Base-by-base conservation (phyloP, 441 rosid genomes). In the Erysimum cheiri region DNA sequence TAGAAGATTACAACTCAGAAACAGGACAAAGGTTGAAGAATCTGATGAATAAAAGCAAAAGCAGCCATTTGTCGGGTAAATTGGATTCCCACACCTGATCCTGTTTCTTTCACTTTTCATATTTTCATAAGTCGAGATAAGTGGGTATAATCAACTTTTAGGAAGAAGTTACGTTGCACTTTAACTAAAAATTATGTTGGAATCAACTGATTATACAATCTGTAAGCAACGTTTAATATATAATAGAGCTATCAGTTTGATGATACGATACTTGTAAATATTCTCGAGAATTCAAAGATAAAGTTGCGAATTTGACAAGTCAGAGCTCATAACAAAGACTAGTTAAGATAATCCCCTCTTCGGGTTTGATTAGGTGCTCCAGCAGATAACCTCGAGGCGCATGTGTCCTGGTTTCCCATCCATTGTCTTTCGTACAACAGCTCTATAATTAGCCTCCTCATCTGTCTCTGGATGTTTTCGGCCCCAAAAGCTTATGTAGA, bases 61-160 rank as follows among this genome's bases (percentile, higher is more conserved):
- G 64, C 57, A 61, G 53, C 11, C 37, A 60, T 44, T 74, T n/a
- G 73, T 74, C 58, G 73, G 69, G 64, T 67, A 50, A 32, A 44
- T 50, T 66, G 8, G 55, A 53, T 72, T 58, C 71, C 57, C 48
- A 39, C 56, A 67, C 56, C 36, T 15, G 60, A 49, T 35, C 67
- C 6, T 22, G 64, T 47, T 55, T 55, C 46, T 48, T 60, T 70
- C 53, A 40, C 75, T 70, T 60, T 49, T 37, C 46, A 44, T 44
- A 13, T 2, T 13, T 22, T 26, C 15, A 22, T 22, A 22, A 19
- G 22, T 19, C 22, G 22, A 19, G 22, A 19, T 19, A 19, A 22
- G 24, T 1, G 24, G 24, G 24, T 22, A 22, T 22, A 1, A 22
- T 22, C 24, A 22, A 22, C 24, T 22, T 22, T 2, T 22, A 22